These are phyloP conservation scores for Cyclotella sp. DNA, from an alignment of 108 stramenopile genomes.

Conservation along the genomic window DNA sequence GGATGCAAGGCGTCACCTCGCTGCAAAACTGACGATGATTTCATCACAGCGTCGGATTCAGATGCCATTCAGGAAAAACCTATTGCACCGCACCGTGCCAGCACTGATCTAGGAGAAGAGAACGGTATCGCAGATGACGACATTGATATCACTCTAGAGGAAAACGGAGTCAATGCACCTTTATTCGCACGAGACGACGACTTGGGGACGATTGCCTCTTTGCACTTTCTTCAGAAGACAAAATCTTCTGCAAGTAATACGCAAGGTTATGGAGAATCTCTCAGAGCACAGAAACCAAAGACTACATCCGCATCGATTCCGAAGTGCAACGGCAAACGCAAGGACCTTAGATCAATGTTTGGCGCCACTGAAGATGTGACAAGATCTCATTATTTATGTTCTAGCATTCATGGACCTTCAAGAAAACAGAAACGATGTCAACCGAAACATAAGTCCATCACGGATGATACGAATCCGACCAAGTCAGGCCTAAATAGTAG, in stretches of 20 bases:
- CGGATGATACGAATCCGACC: not conserved
- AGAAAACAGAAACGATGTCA: not conserved
- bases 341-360: not conserved
- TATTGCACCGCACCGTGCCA: not conserved
- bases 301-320: not conserved
- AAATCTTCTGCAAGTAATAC: not conserved
- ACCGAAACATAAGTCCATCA: not conserved
- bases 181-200: slow-evolving; percentile 47
- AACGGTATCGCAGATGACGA: not conserved
- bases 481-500: not conserved
- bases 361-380: slow-evolving; percentile 13
- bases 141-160: not conserved
- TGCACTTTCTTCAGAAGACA: not conserved
- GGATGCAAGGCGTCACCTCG: not conserved
- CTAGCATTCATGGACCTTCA: not conserved
- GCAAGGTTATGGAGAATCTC: not conserved
- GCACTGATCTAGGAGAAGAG: slow-evolving; percentile 11
- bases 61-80: not conserved
- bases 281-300: not conserved
- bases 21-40: not conserved
- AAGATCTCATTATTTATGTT: slow-evolving; percentile 9
- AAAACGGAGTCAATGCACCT: slow-evolving; percentile 24
- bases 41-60: not conserved
- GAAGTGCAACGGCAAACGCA: not conserved
- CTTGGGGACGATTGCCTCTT: slow-evolving; percentile 11